phyloP scores from a whole-genome alignment of 768 basidiomycete genomes.

The Austroboletus eburneus region DNA sequence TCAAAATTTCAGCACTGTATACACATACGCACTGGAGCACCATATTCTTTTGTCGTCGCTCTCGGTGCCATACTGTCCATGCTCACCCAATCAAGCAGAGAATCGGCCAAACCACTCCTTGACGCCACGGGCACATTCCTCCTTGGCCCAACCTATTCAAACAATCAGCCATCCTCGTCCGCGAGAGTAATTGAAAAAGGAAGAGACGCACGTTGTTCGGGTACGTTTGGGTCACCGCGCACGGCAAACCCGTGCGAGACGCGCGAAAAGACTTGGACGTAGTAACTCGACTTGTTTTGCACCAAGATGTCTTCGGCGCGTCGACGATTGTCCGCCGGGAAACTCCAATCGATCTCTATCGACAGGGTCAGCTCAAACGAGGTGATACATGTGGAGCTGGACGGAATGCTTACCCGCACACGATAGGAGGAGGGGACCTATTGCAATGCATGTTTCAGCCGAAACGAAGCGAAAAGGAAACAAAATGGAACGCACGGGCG shows the following conservation, averaged over 20 bases:
- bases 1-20: too few species aligned
- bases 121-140: slow-evolving; percentile 48
- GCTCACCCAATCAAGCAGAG: slow-evolving; percentile 3
- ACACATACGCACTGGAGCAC: too few species aligned
- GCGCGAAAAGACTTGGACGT: slow-evolving; percentile 51
- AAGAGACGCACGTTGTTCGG: slow-evolving; percentile 16
- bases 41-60: too few species aligned
- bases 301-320: slow-evolving; percentile 54
- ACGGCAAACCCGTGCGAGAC: slow-evolving; percentile 28
- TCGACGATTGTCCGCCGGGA: slow-evolving; percentile 45
- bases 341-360: slow-evolving; percentile 48
- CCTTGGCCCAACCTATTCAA: slow-evolving; percentile 53
- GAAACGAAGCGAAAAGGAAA: background rate
- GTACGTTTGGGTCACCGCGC: slow-evolving; percentile 12
- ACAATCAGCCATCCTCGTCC: background rate
- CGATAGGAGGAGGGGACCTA: slow-evolving; percentile 20
- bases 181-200: background rate
- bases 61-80: too few species aligned
- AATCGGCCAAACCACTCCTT: slow-evolving; percentile 48
- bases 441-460: background rate
- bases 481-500: slow-evolving; percentile 33
- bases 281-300: slow-evolving; percentile 44
- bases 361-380: background rate
- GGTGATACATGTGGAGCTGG: background rate
- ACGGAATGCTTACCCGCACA: slow-evolving; percentile 16